Evolutionary conservation across 106 monocot species (phyloP), one percentile per base, ranked within the genome.

Genomic region (Iris macrosiphon): DNA sequence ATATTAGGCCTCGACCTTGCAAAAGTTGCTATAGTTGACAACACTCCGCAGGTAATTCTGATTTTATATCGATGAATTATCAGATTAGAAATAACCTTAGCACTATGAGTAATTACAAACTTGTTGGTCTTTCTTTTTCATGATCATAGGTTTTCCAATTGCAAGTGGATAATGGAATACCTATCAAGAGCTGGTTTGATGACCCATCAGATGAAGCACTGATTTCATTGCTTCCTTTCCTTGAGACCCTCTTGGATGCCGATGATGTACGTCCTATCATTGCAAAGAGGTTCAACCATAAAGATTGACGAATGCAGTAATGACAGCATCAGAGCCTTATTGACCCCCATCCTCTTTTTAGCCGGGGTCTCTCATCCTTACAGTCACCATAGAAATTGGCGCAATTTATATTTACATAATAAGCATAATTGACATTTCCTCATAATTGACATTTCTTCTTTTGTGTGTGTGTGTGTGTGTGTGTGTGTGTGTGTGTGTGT

Each of bases 251-350:
- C 24, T 68, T 47, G 13, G 57, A 75, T 56, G 74, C 65, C 0
- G 89, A 90, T 27, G 89, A 90, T 63, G 89, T 90, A 21, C 89
- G 89, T 32, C 89, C 89, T n/a, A 60, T 90, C 13, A 90, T 90
- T 40, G 67, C 84, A 16, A 56, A 75, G 57, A 81, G 44, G 56
- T 90, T 84, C 26, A 68, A 67, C 60, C 62, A 74, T 35, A 54
- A 51, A 41, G 50, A 67, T 49, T 52, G 28, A 34, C 32, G 28
- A 34, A 54, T 28, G n/a, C n/a, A n/a, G n/a, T n/a, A n/a, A n/a
- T n/a, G n/a, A n/a, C n/a, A n/a, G n/a, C n/a, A n/a, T n/a, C n/a
- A n/a, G n/a, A n/a, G n/a, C n/a, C n/a, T n/a, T n/a, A n/a, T n/a
- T n/a, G n/a, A n/a, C n/a, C n/a, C n/a, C n/a, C n/a, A n/a, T n/a